phyloP scores from a whole-genome alignment of 1,139 yeast genomes.

The Saccharomyces pastorianus region DNA sequence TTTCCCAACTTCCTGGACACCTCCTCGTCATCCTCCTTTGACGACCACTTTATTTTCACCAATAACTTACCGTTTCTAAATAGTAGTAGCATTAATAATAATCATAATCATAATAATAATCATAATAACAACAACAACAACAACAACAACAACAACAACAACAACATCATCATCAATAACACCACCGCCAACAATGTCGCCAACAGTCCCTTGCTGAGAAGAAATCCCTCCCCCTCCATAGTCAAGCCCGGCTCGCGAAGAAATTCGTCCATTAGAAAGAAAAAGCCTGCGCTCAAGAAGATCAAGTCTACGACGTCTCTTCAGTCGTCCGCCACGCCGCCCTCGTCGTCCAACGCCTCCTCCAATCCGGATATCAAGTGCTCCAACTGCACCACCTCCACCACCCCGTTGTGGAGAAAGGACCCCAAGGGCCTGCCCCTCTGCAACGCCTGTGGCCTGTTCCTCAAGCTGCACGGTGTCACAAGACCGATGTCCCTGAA shows the following conservation, averaged over 20 bases:
- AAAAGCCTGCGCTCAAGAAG: background rate
- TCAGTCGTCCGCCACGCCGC: background rate
- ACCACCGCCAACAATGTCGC: no score
- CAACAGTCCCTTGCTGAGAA: background rate
- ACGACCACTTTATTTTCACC: background rate
- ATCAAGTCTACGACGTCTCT: background rate
- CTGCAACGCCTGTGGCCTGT: conserved; percentile 93
- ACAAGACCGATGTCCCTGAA: conserved; percentile 85
- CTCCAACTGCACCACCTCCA: conserved; percentile 84
- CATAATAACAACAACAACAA: background rate
- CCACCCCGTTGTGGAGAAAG: conserved; percentile 93
- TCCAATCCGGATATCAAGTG: conserved; percentile 36
- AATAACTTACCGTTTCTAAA: background rate
- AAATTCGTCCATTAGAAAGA: background rate
- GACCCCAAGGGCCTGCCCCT: conserved; percentile 88
- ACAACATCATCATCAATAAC: background rate
- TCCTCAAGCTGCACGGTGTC: conserved; percentile 85
- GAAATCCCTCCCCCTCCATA: background rate
- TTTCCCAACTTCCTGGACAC: background rate
- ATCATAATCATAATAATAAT: background rate
- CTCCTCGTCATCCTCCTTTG: background rate
- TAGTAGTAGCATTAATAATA: background rate
- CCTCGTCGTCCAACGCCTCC: background rate
- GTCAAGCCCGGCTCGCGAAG: background rate
- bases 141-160: background rate